Conservation (phyloP, 345 rosid genomes). For the Iberis pinnata region DNA sequence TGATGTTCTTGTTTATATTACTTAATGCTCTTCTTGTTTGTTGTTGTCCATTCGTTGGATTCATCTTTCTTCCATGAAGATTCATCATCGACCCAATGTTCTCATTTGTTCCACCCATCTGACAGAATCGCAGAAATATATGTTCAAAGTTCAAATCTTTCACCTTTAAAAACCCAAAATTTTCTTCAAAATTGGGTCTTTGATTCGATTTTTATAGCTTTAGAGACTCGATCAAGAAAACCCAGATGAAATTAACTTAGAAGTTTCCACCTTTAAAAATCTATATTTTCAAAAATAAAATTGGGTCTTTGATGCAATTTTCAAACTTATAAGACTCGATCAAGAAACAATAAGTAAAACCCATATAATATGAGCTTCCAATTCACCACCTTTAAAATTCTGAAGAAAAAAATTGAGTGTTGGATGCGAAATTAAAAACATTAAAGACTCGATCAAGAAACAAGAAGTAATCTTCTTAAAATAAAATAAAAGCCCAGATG, state of each 20-base stretch:
- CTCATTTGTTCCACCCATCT: conserved; percentile 75
- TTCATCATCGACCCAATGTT: conserved; percentile 52
- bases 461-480: too few species aligned
- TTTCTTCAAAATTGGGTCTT: conserved; percentile 1
- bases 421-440: too few species aligned
- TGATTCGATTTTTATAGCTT: background rate
- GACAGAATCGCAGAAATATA: conserved; percentile 3
- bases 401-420: too few species aligned
- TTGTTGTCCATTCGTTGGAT: conserved; percentile 25
- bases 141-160: background rate
- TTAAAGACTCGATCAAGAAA: too few species aligned
- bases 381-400: too few species aligned
- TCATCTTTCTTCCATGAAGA: conserved; percentile 53
- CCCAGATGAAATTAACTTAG: conserved; percentile 23
- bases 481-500: too few species aligned
- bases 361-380: too few species aligned
- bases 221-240: conserved; percentile 31
- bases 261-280: background rate
- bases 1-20: conserved; percentile 55
- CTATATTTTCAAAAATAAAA: conserved; percentile 28
- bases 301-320: conserved; percentile 1
- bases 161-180: background rate
- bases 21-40: conserved; percentile 71
- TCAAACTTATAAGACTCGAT: too few species aligned
- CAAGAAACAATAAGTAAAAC: too few species aligned